Evolutionary conservation across 2,329 filamentous ascomycete genomes (phyloP), one percentile per base, ranked within the genome.

Genomic region (Pyrenochaeta sp.): DNA sequence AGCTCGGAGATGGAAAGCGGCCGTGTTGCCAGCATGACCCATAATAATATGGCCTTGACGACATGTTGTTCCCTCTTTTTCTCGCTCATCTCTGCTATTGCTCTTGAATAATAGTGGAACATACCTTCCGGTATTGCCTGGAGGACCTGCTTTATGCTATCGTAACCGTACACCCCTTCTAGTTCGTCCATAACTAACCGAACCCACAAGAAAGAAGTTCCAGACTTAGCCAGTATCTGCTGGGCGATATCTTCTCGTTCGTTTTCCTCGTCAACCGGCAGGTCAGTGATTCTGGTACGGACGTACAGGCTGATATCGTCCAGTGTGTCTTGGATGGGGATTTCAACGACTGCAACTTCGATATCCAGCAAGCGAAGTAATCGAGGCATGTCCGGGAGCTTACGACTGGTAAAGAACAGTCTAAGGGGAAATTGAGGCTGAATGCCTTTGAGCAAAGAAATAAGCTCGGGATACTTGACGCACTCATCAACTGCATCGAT

Each of bases 401-500:
- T 37, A 6, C 35, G 22, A 26, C 35, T 37, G 4, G 35, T 37
- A 22, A 37, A 27, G 11, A 23, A 27, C 8, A 37, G 26, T 7
- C 35, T 22, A n/a, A 37, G 7, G 18, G 35, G 23, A 27, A 37
- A 37, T 5, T 13, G 35, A 7, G 14, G 10, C 5, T 20, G 35
- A 4, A 17, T 10, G 18, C 13, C 23, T 17, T 37, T 37, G 10
- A 37, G 10, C 2, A 37, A 17, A 4, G 35, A 27, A 11, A 37
- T 27, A 6, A 37, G 23, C 8, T 37, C 35, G 28, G 35, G 7
- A 11, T 37, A 37, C 15, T 37, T 37, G 13, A 20, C 11, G 35
- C 35, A 37, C 22, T 37, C 35, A 17, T 37, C 35, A 8, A 37
- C 28, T 19, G 35, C 35, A 28, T 37, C 35, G 15, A 37, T 19